Conservation (phyloP, 495 filamentous ascomycete species). For the Pseudevernia furfuracea region DNA sequence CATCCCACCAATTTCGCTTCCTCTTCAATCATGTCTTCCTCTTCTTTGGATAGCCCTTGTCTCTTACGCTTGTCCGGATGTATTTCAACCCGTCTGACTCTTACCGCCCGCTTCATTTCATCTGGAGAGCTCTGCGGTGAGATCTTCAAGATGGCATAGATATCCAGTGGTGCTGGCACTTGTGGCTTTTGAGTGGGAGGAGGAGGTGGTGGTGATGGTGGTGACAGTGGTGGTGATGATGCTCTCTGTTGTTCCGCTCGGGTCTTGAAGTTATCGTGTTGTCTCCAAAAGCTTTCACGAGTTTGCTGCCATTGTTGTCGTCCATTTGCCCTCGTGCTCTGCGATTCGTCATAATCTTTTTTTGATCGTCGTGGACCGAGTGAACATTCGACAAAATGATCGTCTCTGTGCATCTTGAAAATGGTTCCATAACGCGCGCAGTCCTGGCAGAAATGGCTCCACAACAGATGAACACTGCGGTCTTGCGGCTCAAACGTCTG, state of each 20-base stretch:
- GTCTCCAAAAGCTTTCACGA: background rate
- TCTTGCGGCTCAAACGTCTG: background rate
- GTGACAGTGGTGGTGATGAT: background rate
- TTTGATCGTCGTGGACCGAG: background rate
- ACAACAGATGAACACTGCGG: background rate
- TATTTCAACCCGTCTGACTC: background rate
- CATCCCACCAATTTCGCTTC: slow-evolving; percentile 13
- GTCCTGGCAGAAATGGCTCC: background rate
- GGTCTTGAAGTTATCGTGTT: background rate
- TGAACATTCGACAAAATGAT: background rate
- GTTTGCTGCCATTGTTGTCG: background rate
- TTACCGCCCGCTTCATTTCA: slow-evolving; percentile 9
- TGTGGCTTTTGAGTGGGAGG: background rate
- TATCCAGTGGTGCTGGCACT: background rate
- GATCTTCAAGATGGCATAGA: slow-evolving; percentile 12
- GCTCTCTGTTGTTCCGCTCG: background rate
- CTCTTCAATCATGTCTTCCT: slow-evolving; percentile 7
- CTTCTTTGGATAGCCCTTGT: background rate
- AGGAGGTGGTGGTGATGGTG: background rate
- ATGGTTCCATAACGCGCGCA: background rate
- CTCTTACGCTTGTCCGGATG: slow-evolving; percentile 13
- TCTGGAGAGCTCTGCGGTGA: background rate
- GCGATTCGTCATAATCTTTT: too few species aligned
- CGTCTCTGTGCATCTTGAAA: background rate
- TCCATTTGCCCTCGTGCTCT: too few species aligned